Evolutionary conservation across 2,329 filamentous ascomycete species (phyloP), one percentile per base, ranked within the genome.

Genomic region (Exophiala aquamarina): DNA sequence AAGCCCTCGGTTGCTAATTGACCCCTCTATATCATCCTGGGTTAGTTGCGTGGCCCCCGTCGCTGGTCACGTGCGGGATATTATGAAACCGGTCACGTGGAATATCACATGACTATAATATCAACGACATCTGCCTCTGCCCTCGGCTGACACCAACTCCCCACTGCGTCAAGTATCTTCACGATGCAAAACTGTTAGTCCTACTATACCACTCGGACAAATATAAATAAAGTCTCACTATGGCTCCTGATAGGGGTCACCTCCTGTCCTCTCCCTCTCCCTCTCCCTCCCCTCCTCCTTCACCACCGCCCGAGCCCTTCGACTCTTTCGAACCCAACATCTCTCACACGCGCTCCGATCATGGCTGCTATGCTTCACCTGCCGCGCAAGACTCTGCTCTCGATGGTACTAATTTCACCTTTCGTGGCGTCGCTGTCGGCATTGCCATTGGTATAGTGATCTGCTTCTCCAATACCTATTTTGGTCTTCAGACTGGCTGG

Each of bases 401-500:
- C 4, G 66, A 75, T 52, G 71, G 73, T 4, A 80, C 80, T 37
- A 90, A 89, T 71, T 96, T 98, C 70, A 97, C 93, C 1, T 48
- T 85, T 19, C 85, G 93, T 46, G 89, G 89, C 41, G 77, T 97
- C 31, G 64, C 82, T 4, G 89, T 88, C 20, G 93, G 93, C 13
- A 75, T 95, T 4, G 72, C 81, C 3, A 93, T 98, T 54, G 93
- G 93, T 32, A 81, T 93, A 3, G 75, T 97, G 45, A 95, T 97
- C 62, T 93, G 88, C 64, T 95, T 95, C 66, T 94, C 89, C 42
- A 98, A 98, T 65, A 96, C 94, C 75, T 98, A 97, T 68, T 98
- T 98, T 66, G 93, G 93, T n/a, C 75, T 98, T 23, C 93, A 97
- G 70, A 94, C 89, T 20, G 84, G 84, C 56, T 87, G 84, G 84